Conservation (phyloP, 495 filamentous ascomycete genomes). For the Schizothecium vesticola region DNA sequence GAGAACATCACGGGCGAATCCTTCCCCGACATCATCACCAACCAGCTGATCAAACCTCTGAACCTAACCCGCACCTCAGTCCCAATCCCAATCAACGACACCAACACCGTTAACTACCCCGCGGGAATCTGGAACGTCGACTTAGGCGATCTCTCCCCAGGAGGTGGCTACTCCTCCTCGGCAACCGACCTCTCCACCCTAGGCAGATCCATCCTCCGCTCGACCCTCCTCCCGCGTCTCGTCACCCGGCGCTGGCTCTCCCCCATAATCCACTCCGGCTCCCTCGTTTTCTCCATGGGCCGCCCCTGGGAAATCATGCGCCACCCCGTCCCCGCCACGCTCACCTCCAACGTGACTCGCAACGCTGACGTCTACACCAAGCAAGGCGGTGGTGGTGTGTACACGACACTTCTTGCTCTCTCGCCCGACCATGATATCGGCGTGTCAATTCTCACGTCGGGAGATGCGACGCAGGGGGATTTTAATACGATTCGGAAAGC, state of each 20-base stretch:
- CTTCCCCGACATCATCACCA: conserved; percentile 1
- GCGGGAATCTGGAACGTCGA: not conserved
- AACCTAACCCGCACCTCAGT: conserved; percentile 5
- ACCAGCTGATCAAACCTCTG: conserved; percentile 10
- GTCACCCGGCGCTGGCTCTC: conserved; percentile 50
- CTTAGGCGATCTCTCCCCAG: conserved; percentile 6
- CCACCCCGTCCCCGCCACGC: not conserved
- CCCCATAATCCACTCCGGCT: conserved; percentile 40
- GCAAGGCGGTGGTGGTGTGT: conserved; percentile 38
- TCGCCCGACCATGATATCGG: conserved; percentile 47
- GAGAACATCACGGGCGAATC: conserved; percentile 11
- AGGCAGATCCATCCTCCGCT: conserved; percentile 47
- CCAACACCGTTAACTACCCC: conserved; percentile 6
- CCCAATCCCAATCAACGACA: conserved; percentile 4
- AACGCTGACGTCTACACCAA: conserved; percentile 32
- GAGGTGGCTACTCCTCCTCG: conserved; percentile 37
- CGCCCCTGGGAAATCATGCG: conserved; percentile 50
- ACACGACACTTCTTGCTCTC: conserved; percentile 37
- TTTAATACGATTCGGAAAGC: not conserved
- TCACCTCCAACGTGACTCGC: not conserved
- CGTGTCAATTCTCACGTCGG: conserved; percentile 20
- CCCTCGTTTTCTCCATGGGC: conserved; percentile 37
- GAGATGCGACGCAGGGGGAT: not conserved
- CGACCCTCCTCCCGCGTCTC: conserved; percentile 33
- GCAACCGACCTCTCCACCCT: conserved; percentile 41